A percentile compares a stretch with the other conserved stretches of the same genome.
Evolutionary conservation across 2,329 filamentous ascomycete species (phyloP).

Genomic region (Lecanicillium sp.): DNA sequence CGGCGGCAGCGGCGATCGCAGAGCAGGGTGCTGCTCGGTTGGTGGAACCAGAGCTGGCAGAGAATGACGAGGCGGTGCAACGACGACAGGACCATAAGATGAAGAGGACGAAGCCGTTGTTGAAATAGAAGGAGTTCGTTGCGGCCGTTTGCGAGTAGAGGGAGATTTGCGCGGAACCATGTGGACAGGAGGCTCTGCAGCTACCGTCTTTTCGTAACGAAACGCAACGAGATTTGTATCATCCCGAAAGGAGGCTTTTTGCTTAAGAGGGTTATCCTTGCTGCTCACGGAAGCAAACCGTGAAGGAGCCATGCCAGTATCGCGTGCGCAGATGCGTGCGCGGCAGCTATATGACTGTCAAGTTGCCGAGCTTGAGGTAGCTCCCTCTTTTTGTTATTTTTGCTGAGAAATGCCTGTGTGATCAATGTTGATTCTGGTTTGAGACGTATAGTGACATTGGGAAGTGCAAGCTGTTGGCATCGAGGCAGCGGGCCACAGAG

Average conservation of each 20-base stretch:
- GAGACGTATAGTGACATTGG: too few species aligned
- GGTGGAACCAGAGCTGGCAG: constrained; percentile 31
- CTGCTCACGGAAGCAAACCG: constrained; percentile 35
- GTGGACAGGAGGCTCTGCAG: constrained; percentile 49
- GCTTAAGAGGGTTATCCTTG: constrained; percentile 26
- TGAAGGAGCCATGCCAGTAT: constrained; percentile 26
- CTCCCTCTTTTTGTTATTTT: too few species aligned
- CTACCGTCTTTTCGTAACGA: constrained; percentile 52
- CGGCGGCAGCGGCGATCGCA: constrained; percentile 25
- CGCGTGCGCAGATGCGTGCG: not conserved
- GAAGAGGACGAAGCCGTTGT: constrained; percentile 16
- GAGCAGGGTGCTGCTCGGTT: constrained; percentile 44
- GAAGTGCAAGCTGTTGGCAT: too few species aligned
- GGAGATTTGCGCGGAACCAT: constrained; percentile 33
- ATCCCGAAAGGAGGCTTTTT: constrained; percentile 31
- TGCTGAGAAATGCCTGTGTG: too few species aligned
- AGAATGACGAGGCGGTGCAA: constrained; percentile 16
- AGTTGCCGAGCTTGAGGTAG: not conserved
- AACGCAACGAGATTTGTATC: constrained; percentile 44
- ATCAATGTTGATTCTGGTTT: too few species aligned
- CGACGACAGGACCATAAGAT: constrained; percentile 21
- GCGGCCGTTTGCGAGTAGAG: constrained; percentile 10
- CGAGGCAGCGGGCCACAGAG: too few species aligned
- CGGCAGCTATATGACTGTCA: constrained; percentile 2
- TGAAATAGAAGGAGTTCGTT: constrained; percentile 13